Evolutionary conservation across 306 rosid genomes (phyloP).

Genomic region (Sphenostylis stenocarpa): DNA sequence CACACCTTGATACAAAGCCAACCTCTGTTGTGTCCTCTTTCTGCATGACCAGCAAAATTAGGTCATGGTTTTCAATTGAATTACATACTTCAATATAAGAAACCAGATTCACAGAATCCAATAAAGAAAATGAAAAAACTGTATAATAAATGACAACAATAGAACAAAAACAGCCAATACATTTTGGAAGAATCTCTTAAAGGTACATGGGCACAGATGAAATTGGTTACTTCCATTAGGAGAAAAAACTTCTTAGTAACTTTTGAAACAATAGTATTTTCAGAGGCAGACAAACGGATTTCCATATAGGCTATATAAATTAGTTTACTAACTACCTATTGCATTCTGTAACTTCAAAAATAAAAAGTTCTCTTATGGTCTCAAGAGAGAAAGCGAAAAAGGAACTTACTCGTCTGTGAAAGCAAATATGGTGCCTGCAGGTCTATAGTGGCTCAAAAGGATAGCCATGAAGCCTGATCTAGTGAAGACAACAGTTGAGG

Average conservation of each 20-base stretch:
- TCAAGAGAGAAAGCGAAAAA: background rate
- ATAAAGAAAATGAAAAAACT: background rate
- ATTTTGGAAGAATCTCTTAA: background rate
- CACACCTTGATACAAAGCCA: conserved; percentile 92
- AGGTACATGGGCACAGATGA: background rate
- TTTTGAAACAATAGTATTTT: no score
- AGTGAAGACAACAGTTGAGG: conserved; percentile 92
- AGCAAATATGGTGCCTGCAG: conserved; percentile 86
- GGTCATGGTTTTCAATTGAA: conserved; percentile 2
- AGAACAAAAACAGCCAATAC: background rate
- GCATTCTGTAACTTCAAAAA: background rate
- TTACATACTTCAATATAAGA: conserved; percentile 28
- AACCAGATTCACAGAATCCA: background rate
- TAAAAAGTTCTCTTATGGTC: background rate
- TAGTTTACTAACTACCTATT: background rate
- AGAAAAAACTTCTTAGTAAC: no score
- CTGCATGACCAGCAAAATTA: conserved; percentile 51
- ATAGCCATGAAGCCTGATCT: conserved; percentile 93
- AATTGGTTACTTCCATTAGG: background rate
- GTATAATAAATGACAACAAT: background rate
- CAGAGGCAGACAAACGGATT: no score
- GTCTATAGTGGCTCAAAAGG: conserved; percentile 89
- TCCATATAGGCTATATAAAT: background rate
- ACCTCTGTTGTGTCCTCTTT: conserved; percentile 75
- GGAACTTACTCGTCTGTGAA: conserved; percentile 87